A percentile compares a stretch with the other conserved stretches of the same genome.
phyloP scores from a whole-genome alignment of 192 early-diverging fungal species.

The Chytriomyces hyalinus region DNA sequence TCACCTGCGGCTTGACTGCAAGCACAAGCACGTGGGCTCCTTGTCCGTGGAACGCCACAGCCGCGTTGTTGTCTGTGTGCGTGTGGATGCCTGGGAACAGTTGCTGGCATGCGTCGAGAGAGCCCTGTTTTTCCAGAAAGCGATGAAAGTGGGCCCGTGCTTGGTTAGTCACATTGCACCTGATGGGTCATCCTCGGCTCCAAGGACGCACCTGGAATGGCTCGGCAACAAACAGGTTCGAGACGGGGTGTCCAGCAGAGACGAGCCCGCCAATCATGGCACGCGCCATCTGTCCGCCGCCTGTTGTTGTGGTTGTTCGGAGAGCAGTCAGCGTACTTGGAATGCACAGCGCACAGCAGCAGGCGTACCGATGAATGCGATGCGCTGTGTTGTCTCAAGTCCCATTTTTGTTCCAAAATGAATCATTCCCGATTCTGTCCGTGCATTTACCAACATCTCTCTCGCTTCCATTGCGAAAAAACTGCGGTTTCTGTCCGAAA shows the following conservation, averaged over 20 bases:
- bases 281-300: conserved; percentile 95
- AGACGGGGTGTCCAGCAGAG: conserved; percentile 69
- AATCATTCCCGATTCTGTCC: no score
- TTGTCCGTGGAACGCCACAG: conserved; percentile 54
- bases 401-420: not conserved
- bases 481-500: no score
- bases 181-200: not conserved
- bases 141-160: not conserved
- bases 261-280: conserved; percentile 90
- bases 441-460: no score
- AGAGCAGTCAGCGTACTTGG: not conserved
- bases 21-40: conserved; percentile 77
- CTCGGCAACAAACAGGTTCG: conserved; percentile 81
- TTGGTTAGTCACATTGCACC: not conserved
- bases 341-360: not conserved
- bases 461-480: no score
- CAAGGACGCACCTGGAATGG: conserved; percentile 63
- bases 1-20: conserved; percentile 87
- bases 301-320: conserved; percentile 27
- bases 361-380: not conserved
- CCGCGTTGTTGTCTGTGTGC: conserved; percentile 56
- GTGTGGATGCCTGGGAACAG: not conserved
- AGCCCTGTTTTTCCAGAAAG: not conserved
- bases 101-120: not conserved
- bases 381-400: not conserved